Conservation (phyloP, 768 basidiomycete species). For the Polyporus arcularius region DNA sequence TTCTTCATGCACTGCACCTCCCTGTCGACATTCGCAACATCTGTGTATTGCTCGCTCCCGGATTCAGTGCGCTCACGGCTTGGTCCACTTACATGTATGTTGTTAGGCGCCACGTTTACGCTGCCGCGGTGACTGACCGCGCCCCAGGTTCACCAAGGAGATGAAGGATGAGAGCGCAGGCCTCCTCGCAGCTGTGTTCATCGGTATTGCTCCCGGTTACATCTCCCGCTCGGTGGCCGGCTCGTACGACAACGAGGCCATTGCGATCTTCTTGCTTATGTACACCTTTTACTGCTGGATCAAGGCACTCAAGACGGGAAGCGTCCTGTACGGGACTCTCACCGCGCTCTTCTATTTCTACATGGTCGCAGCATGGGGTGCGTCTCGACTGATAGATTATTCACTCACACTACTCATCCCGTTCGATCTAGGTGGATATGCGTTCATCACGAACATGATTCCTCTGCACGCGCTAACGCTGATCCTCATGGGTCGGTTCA, state of each 20-base stretch:
- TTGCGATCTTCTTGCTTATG: conserved; percentile 99
- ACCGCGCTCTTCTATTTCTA: conserved; percentile 98
- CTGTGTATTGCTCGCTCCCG: conserved; percentile 95
- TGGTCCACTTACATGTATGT: conserved; percentile 94
- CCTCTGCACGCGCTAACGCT: conserved; percentile 94
- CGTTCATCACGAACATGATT: conserved; percentile 99
- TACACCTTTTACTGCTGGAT: conserved; percentile 99
- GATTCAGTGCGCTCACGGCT: conserved; percentile 94
- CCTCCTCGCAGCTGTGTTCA: conserved; percentile 96
- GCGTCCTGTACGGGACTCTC: conserved; percentile 85
- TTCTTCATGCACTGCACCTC: conserved; percentile 84
- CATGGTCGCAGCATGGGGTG: conserved; percentile 99
- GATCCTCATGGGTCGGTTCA: conserved; percentile 95
- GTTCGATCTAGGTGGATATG: conserved; percentile 81
- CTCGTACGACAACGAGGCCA: conserved; percentile 99
- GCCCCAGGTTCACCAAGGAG: conserved; percentile 87
- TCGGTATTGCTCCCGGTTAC: conserved; percentile 97
- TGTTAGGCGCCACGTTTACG: too few relatives aligned
- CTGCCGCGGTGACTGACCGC: background rate
- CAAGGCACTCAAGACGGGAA: conserved; percentile 91
- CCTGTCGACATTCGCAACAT: conserved; percentile 98
- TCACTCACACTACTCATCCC: background rate
- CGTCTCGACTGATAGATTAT: background rate
- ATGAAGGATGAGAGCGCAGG: conserved; percentile 95
- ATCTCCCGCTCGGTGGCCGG: conserved; percentile 99